Percentiles rank a stretch among this genome's conserved stretches.
Conservation (phyloP, 495 filamentous ascomycete genomes). For the Neurospora sublineolata region DNA sequence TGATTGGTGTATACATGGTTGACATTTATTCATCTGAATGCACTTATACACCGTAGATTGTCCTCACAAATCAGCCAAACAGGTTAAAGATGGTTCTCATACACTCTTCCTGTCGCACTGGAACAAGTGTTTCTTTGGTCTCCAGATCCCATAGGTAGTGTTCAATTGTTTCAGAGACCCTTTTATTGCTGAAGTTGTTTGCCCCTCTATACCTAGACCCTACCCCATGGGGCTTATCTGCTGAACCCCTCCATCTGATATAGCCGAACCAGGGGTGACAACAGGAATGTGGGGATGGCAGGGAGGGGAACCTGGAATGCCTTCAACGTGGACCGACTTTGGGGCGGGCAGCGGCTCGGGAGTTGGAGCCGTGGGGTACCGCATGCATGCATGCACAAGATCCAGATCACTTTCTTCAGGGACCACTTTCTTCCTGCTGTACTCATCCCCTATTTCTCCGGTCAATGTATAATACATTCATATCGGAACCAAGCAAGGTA, state of each 20-base stretch:
- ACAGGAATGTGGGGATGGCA: background rate
- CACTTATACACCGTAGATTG: background rate
- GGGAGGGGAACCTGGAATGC: background rate
- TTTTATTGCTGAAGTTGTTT: background rate
- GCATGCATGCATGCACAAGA: background rate
- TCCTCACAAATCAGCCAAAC: background rate
- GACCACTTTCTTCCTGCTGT: background rate
- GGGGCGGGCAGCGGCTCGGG: background rate
- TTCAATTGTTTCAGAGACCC: background rate
- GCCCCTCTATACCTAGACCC: background rate
- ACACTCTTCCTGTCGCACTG: background rate
- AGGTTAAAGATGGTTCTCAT: background rate
- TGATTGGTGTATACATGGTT: background rate
- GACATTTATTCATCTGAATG: background rate
- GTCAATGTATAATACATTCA: background rate
- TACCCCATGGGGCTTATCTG: background rate
- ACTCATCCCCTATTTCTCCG: background rate
- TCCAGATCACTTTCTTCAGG: background rate
- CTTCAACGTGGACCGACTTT: background rate
- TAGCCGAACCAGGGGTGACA: background rate
- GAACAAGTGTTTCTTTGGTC: background rate
- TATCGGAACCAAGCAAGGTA: background rate
- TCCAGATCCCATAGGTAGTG: background rate
- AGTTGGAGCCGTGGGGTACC: background rate
- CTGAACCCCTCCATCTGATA: background rate